Evolutionary conservation across 2,329 filamentous ascomycete species (phyloP), one percentile per base, ranked within the genome.

Genomic region (Fusarium pseudoanthophilum): DNA sequence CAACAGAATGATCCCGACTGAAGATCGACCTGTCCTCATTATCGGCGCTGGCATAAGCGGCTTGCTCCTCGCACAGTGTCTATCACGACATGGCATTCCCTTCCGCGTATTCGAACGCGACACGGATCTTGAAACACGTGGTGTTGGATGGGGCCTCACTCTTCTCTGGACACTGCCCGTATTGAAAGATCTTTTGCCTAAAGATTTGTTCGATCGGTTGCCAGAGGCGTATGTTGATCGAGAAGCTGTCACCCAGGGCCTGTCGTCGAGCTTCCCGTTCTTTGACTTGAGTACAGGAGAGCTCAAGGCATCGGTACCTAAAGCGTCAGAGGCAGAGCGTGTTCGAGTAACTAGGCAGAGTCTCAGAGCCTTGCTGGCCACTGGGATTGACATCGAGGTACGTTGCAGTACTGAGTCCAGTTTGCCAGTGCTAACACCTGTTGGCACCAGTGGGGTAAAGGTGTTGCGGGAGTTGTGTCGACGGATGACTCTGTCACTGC

Each of bases 71-170:
- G 82, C 82, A 7, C 81, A 84, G 68, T 67, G 78, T 16, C 75
- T 83, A 7, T 77, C 76, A 56, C 79, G 73, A 32, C 65, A 76
- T n/a, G 73, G 64, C 15, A 76, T 86, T 11, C 78, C 83, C 9
- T 88, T 85, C 73, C 83, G 79, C 34, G 81, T 90, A 57, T 89
- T 88, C 72, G 88, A 90, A 75, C 84, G 87, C n/a, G 85, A 88
- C 71, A 64, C 76, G 10, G 83, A 86, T 45, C 81, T 87, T 46
- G 82, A 79, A 64, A 83, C 83, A 34, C 87, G 85, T 37, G 87
- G 81, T 26, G 82, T 84, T 8, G 89, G 90, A 69, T 92, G 90
- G 91, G 90, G 89, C 7, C 81, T 92, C 64, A 91, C 89, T 1
- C 82, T 92, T 64, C 88, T 91, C 77, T 92, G 89, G 89, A 88